These are phyloP conservation scores for Passiflora organensis DNA, from an alignment of 345 rosid species.

Conservation along the genomic window DNA sequence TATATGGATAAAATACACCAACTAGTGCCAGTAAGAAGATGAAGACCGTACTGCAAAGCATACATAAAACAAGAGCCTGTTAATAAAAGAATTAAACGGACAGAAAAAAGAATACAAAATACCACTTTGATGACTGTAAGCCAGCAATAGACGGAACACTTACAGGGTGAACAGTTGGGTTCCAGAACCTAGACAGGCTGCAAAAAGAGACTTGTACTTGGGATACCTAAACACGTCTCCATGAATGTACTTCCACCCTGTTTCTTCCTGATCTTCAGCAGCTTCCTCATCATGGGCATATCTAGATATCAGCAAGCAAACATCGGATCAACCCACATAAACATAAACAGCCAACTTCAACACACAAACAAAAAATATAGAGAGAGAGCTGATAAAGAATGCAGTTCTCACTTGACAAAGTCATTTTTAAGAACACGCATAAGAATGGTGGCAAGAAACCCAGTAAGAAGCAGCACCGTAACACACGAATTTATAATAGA, in stretches of 20 bases:
- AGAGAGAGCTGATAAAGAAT: no score
- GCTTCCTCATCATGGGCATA: slow-evolving; percentile 30
- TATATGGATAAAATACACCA: slow-evolving; percentile 91
- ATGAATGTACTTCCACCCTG: slow-evolving; percentile 34
- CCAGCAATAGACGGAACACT: background rate
- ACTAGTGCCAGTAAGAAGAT: slow-evolving; percentile 81
- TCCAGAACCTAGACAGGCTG: slow-evolving; percentile 30
- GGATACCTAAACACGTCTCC: slow-evolving; percentile 32
- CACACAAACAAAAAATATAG: background rate
- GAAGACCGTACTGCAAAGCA: slow-evolving; percentile 54
- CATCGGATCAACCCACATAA: background rate
- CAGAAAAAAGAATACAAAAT: background rate
- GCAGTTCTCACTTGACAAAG: slow-evolving; percentile 26
- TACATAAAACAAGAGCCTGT: background rate
- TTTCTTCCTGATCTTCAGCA: slow-evolving; percentile 32
- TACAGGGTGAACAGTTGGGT: slow-evolving; percentile 29
- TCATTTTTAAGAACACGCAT: slow-evolving; percentile 33
- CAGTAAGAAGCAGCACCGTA: slow-evolving; percentile 30
- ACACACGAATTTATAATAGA: slow-evolving; percentile 30
- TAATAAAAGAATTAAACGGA: background rate
- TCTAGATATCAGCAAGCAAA: background rate
- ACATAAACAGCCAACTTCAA: no score
- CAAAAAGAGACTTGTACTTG: slow-evolving; percentile 22
- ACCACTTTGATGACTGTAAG: no score
- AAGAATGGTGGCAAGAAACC: slow-evolving; percentile 32